These are phyloP conservation scores for Cocos nucifera DNA, from an alignment of 176 grass and related monocot species.

Conservation along the genomic window DNA sequence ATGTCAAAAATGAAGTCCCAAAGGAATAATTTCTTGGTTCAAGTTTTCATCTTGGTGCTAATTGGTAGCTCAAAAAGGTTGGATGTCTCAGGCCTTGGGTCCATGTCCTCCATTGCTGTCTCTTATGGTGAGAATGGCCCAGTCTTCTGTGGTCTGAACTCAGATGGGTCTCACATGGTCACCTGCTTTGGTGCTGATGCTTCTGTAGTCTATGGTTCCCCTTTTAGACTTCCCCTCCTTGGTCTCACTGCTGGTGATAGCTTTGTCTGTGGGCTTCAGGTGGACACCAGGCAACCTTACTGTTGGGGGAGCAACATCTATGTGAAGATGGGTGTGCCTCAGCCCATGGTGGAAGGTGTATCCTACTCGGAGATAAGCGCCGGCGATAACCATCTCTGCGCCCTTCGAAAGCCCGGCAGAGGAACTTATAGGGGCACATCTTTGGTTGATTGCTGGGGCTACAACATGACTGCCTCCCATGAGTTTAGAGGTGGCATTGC, in stretches of 20 bases:
- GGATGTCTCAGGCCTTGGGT: slow-evolving; percentile 48
- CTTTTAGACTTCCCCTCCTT: slow-evolving; percentile 52
- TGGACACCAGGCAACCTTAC: slow-evolving; percentile 78
- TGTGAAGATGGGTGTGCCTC: slow-evolving; percentile 90
- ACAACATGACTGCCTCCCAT: slow-evolving; percentile 85
- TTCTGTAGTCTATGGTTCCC: slow-evolving; percentile 83
- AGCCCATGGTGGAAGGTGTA: slow-evolving; percentile 77
- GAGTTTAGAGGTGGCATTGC: slow-evolving; percentile 31
- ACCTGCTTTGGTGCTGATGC: slow-evolving; percentile 73
- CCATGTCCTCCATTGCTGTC: slow-evolving; percentile 92
- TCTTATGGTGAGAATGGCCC: slow-evolving; percentile 92
- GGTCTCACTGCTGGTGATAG: slow-evolving; percentile 84
- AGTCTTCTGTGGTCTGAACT: slow-evolving; percentile 78
- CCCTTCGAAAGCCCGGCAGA: slow-evolving; percentile 31
- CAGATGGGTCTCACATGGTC: slow-evolving; percentile 71
- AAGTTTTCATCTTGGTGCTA: slow-evolving; percentile 7
- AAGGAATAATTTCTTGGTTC: not conserved
- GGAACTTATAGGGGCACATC: slow-evolving; percentile 25
- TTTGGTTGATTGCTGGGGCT: slow-evolving; percentile 90
- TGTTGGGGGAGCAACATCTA: slow-evolving; percentile 95
- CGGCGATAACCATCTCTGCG: slow-evolving; percentile 86
- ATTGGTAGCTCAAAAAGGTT: not conserved
- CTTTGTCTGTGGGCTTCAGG: slow-evolving; percentile 75
- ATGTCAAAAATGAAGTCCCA: slow-evolving; percentile 17
- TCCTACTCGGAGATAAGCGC: slow-evolving; percentile 76